Evolutionary conservation across 2,329 filamentous ascomycete genomes (phyloP).

Genomic region (Penicillium sp.): DNA sequence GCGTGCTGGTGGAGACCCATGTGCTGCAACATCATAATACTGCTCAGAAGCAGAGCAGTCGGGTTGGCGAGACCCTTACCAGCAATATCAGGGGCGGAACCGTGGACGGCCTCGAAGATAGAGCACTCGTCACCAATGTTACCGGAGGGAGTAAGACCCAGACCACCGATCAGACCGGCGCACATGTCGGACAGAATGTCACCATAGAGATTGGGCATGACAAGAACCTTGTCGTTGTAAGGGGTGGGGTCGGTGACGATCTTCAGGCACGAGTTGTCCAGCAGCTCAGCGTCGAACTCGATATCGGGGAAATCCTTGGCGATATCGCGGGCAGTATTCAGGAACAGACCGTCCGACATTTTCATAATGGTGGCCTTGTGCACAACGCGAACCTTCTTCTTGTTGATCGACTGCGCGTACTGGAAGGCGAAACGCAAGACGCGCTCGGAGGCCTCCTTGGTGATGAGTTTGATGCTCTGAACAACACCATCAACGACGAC

Average conservation of each 20-base stretch:
- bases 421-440: constrained; percentile 98
- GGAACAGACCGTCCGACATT: constrained; percentile 98
- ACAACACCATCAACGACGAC: constrained; percentile 96
- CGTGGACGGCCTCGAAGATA: constrained; percentile 99
- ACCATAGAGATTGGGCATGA: constrained; percentile 97
- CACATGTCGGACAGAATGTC: constrained; percentile 99
- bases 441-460: constrained; percentile 85
- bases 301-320: constrained; percentile 93
- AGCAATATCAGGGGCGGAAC: constrained; percentile 91
- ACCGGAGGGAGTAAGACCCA: constrained; percentile 92
- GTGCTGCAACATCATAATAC: constrained; percentile 99
- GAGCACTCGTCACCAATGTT: constrained; percentile 99
- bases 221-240: constrained; percentile 98
- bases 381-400: constrained; percentile 93
- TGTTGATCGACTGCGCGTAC: constrained; percentile 86
- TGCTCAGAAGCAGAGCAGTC: constrained; percentile 87
- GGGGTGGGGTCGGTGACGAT: constrained; percentile 93
- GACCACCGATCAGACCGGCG: constrained; percentile 94
- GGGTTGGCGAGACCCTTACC: constrained; percentile 96
- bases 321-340: constrained; percentile 76
- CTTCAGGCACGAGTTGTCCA: constrained; percentile 99
- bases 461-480: constrained; percentile 99
- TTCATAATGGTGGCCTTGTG: constrained; percentile 99
- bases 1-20: constrained; percentile 88
- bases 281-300: constrained; percentile 94